A percentile compares a stretch with the other conserved stretches of the same genome.
These are phyloP conservation scores for Microdochium nivale DNA, from an alignment of 2,329 filamentous ascomycete genomes.

Conservation along the genomic window DNA sequence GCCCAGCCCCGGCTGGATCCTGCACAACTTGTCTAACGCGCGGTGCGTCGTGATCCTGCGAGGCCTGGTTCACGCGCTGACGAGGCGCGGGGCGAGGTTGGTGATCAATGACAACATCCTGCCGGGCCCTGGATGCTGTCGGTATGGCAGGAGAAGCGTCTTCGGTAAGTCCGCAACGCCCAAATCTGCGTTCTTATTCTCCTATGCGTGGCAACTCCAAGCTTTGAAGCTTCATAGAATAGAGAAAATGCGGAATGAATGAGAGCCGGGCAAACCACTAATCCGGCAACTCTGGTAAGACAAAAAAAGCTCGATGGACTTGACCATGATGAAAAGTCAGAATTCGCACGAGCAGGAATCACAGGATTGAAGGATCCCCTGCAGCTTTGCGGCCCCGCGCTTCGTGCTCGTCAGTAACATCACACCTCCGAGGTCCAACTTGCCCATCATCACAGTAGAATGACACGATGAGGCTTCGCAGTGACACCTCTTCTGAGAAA, in stretches of 20 bases:
- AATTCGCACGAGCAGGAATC: conserved; percentile 14
- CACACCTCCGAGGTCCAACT: conserved; percentile 9
- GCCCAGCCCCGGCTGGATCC: conserved; percentile 32
- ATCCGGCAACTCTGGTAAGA: background rate
- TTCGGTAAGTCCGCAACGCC: conserved; percentile 9
- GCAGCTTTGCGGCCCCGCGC: conserved; percentile 5
- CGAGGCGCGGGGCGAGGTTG: conserved; percentile 27
- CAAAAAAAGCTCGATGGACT: conserved; percentile 8
- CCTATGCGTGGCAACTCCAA: background rate
- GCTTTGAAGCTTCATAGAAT: background rate
- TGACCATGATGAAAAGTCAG: conserved; percentile 13
- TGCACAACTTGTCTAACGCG: conserved; percentile 39
- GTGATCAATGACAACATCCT: conserved; percentile 11
- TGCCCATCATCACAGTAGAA: conserved; percentile 9
- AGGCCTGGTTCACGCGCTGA: conserved; percentile 27
- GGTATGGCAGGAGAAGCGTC: conserved; percentile 7
- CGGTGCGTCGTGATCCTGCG: conserved; percentile 23
- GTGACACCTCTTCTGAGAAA: too few relatives aligned
- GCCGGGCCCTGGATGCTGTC: conserved; percentile 4
- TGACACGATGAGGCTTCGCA: conserved; percentile 6
- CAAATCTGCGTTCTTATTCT: too few relatives aligned
- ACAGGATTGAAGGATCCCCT: conserved; percentile 12
- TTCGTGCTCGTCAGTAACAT: conserved; percentile 11
- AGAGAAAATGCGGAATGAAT: too few relatives aligned
- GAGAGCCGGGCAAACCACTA: too few relatives aligned